These are phyloP conservation scores for Cystobasidium onofrii DNA, from an alignment of 768 basidiomycete genomes.

Conservation along the genomic window DNA sequence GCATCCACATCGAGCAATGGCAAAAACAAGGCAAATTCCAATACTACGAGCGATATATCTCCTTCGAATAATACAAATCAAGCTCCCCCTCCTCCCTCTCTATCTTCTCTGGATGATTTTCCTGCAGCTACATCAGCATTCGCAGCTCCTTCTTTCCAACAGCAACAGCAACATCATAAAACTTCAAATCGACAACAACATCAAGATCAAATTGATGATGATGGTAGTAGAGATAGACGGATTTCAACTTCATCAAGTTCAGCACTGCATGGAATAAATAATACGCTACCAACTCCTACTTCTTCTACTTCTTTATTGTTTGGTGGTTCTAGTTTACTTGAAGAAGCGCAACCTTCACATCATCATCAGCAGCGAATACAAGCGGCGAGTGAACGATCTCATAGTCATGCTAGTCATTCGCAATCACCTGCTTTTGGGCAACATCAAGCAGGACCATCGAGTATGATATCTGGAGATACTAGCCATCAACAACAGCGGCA, in stretches of 20 bases:
- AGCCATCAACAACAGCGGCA: background rate
- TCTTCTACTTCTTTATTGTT: constrained; percentile 5
- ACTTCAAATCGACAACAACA: background rate
- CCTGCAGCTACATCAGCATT: background rate
- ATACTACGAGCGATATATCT: background rate
- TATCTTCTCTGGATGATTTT: background rate
- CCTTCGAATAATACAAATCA: background rate
- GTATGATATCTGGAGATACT: background rate
- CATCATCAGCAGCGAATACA: background rate
- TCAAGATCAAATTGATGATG: background rate
- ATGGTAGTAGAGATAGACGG: background rate
- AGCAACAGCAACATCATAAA: no score
- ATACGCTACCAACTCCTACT: background rate
- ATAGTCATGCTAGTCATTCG: background rate
- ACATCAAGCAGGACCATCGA: background rate
- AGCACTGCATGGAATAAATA: background rate
- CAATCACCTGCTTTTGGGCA: background rate
- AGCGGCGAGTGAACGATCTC: background rate
- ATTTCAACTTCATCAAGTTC: background rate
- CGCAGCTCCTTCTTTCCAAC: background rate
- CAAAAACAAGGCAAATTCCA: background rate
- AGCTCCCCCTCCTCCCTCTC: background rate
- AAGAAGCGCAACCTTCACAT: background rate
- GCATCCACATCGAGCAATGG: background rate
- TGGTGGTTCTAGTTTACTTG: background rate